Conservation (phyloP, 257 asterid species). For the Solanum phureja region DNA sequence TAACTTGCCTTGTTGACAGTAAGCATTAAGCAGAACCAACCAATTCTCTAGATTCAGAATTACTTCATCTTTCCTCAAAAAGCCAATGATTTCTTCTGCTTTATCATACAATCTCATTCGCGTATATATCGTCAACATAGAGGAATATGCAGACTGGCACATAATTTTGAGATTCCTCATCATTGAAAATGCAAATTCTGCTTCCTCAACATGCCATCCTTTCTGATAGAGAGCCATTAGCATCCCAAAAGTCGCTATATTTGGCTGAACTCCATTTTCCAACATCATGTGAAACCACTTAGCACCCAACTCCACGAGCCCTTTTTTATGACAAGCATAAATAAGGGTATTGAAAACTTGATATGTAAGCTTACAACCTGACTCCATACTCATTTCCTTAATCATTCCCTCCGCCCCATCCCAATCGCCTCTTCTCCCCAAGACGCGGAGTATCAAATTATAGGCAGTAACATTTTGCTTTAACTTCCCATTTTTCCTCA, state of each 20-base stretch:
- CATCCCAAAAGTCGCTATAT: slow-evolving; percentile 85
- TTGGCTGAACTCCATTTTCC: slow-evolving; percentile 55
- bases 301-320: slow-evolving; percentile 47
- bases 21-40: slow-evolving; percentile 81
- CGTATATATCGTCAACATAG: slow-evolving; percentile 78
- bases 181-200: slow-evolving; percentile 52
- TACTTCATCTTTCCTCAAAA: slow-evolving; percentile 52
- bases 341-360: slow-evolving; percentile 68
- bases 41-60: slow-evolving; percentile 65
- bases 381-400: slow-evolving; percentile 45
- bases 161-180: slow-evolving; percentile 58
- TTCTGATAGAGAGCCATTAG: slow-evolving; percentile 79
- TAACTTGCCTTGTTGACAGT: slow-evolving; percentile 82
- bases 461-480: slow-evolving; percentile 51
- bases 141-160: slow-evolving; percentile 74
- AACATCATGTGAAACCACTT: slow-evolving; percentile 75
- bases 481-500: slow-evolving; percentile 66
- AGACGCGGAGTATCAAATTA: slow-evolving; percentile 57
- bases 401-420: slow-evolving; percentile 46
- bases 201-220: slow-evolving; percentile 60
- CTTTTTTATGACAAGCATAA: slow-evolving; percentile 54
- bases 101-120: slow-evolving; percentile 55
- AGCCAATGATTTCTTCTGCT: slow-evolving; percentile 64
- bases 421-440: slow-evolving; percentile 69
- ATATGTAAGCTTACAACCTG: slow-evolving; percentile 36